Conservation (phyloP, 2,329 filamentous ascomycete genomes). For the Alternaria brassicicola region DNA sequence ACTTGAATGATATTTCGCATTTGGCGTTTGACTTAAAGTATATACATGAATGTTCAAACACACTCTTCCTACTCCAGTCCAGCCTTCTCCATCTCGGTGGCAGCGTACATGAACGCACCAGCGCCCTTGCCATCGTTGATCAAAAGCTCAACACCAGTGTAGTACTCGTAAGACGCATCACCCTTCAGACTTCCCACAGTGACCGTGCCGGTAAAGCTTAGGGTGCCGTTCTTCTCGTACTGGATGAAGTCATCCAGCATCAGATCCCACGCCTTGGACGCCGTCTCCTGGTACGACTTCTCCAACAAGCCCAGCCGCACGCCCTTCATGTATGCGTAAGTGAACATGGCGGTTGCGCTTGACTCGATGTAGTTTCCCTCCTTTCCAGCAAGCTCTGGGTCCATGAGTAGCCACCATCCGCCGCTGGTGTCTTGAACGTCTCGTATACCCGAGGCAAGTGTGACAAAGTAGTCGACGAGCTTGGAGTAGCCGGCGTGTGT, state of each 20-base stretch:
- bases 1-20: background rate
- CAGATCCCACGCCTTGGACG: slow-evolving; percentile 53
- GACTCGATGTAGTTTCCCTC: slow-evolving; percentile 67
- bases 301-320: slow-evolving; percentile 42
- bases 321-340: slow-evolving; percentile 46
- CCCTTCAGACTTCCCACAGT: slow-evolving; percentile 59
- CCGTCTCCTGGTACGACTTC: slow-evolving; percentile 47
- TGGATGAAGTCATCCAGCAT: slow-evolving; percentile 56
- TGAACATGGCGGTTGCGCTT: slow-evolving; percentile 61
- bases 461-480: slow-evolving; percentile 50
- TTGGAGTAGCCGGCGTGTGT: slow-evolving; percentile 46
- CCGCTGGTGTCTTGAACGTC: slow-evolving; percentile 53
- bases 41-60: background rate
- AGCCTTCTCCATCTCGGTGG: slow-evolving; percentile 39
- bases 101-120: slow-evolving; percentile 51
- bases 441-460: slow-evolving; percentile 53
- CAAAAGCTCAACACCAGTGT: slow-evolving; percentile 42
- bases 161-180: slow-evolving; percentile 58
- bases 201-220: slow-evolving; percentile 61
- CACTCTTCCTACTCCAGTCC: slow-evolving; percentile 3
- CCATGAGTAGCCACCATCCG: slow-evolving; percentile 66
- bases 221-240: slow-evolving; percentile 53
- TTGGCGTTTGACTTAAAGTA: background rate
- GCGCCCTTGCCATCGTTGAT: slow-evolving; percentile 52
- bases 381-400: slow-evolving; percentile 51